Evolutionary conservation across 2,329 filamentous ascomycete genomes (phyloP).

Genomic region (Fusarium sp.): DNA sequence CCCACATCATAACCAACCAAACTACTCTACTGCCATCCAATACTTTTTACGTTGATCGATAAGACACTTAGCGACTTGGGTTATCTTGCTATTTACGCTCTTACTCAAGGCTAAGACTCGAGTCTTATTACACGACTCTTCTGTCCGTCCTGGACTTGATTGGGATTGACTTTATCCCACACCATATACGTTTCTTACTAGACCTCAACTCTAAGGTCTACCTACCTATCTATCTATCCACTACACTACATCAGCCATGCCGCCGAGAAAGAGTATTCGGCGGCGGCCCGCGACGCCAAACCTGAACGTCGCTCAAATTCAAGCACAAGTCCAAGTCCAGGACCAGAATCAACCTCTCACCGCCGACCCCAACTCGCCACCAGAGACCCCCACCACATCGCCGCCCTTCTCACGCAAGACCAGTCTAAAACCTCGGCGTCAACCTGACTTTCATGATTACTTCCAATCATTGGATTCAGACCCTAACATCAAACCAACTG

Average conservation of each 20-base stretch:
- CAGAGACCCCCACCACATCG: conserved; percentile 58
- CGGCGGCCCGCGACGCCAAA: conserved; percentile 57
- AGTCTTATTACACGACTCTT: not conserved
- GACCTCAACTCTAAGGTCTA: conserved; percentile 13
- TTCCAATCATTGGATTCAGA: conserved; percentile 48
- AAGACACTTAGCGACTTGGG: conserved; percentile 35
- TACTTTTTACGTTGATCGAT: conserved; percentile 40
- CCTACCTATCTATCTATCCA: not conserved
- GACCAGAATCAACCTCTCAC: conserved; percentile 44
- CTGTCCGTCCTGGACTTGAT: conserved; percentile 1
- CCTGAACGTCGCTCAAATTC: conserved; percentile 48
- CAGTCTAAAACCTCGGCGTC: conserved; percentile 47
- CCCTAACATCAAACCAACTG: conserved; percentile 56
- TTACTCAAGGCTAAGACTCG: conserved; percentile 4
- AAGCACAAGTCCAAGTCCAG: conserved; percentile 23
- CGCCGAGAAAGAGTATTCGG: conserved; percentile 48
- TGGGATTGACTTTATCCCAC: conserved; percentile 7
- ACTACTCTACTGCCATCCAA: conserved; percentile 4
- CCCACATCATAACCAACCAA: conserved; percentile 45
- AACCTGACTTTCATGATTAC: conserved; percentile 48
- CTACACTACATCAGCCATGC: conserved; percentile 41
- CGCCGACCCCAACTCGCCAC: conserved; percentile 59
- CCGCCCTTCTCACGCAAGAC: conserved; percentile 50
- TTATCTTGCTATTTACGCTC: conserved; percentile 15
- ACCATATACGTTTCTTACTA: conserved; percentile 43